phyloP scores from a whole-genome alignment of 805 yeast genomes.

The Pichia cephalocereana region DNA sequence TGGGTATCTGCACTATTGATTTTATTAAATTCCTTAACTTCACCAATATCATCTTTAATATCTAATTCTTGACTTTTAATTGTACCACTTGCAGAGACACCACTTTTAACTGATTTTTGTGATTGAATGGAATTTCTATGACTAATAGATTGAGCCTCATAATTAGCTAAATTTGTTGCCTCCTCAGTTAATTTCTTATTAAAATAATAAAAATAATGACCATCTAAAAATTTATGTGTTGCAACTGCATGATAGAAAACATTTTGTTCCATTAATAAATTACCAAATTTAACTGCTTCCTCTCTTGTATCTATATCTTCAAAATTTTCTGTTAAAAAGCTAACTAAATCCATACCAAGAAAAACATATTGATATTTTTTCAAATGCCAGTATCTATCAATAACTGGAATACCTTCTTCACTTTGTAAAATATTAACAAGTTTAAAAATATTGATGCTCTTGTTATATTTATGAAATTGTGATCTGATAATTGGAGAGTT shows the following conservation, averaged over 20 bases:
- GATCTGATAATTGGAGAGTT: background rate
- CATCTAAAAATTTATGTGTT: slow-evolving; percentile 81
- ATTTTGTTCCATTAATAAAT: slow-evolving; percentile 59
- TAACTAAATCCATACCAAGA: slow-evolving; percentile 75
- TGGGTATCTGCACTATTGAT: background rate
- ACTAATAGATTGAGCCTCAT: background rate
- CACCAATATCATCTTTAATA: background rate
- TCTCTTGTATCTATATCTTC: slow-evolving; percentile 75
- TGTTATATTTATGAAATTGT: slow-evolving; percentile 29
- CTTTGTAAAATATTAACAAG: slow-evolving; percentile 63
- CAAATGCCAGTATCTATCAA: slow-evolving; percentile 89
- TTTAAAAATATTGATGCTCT: slow-evolving; percentile 38
- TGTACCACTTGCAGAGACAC: background rate
- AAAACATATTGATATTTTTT: slow-evolving; percentile 68
- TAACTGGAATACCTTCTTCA: slow-evolving; percentile 52
- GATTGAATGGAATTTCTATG: background rate
- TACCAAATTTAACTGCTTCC: slow-evolving; percentile 77
- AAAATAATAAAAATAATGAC: slow-evolving; percentile 82
- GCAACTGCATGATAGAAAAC: slow-evolving; percentile 74
- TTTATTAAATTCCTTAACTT: background rate
- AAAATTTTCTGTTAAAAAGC: slow-evolving; percentile 74
- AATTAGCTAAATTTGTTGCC: background rate
- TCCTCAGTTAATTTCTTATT: slow-evolving; percentile 37
- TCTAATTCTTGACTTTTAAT: background rate
- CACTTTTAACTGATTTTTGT: background rate